Evolutionary conservation across 495 filamentous ascomycete species (phyloP), one percentile per base, ranked within the genome.

Genomic region (Hyaloscypha finlandica): DNA sequence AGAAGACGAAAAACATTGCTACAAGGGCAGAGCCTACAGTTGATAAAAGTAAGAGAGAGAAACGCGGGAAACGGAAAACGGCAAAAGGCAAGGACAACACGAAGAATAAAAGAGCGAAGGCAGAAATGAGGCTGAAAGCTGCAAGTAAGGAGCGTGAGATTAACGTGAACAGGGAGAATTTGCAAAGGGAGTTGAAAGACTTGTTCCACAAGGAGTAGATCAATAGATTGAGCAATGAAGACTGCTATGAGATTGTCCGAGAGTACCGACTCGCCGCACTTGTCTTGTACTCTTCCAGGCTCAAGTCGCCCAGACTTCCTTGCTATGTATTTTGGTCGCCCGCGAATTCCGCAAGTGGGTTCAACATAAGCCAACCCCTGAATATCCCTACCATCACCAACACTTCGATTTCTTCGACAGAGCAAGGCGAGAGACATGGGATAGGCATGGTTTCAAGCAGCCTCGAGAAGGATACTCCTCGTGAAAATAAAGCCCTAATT

Each of bases 1-100:
- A 39, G 22, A 22, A 42, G 35, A 6, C 11, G 22, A 70, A 22
- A 31, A 65, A 72, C 57, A 60, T 63, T 12, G 60, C 67, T 19
- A 70, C 65, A 56, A 53, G 53, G 14, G 20, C 42, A 2, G 58
- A 66, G 35, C 68, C 68, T 8, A 63, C 69, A 31, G 22, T 71
- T 31, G 68, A 66, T 14, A 71, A 68, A 31, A 65, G 68, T 20
- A 63, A 57, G 35, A 66, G 66, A 57, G 56, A 69, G 59, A 61
- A 35, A 37, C 29, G 14, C 68, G 59, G 22, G 14, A 68, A 60
- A 37, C 33, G 4, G 55, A 61, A 54, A 14, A 32, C 54, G 16
- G 45, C 20, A n/a, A 30, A 62, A 59, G 30, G 35, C 32, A 39
- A 16, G 19, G 61, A 20, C 22, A 56, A 57, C 4, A 31, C 20